Conservation (phyloP, 2,329 filamentous ascomycete species). For the Ceratocystis alfenasii region DNA sequence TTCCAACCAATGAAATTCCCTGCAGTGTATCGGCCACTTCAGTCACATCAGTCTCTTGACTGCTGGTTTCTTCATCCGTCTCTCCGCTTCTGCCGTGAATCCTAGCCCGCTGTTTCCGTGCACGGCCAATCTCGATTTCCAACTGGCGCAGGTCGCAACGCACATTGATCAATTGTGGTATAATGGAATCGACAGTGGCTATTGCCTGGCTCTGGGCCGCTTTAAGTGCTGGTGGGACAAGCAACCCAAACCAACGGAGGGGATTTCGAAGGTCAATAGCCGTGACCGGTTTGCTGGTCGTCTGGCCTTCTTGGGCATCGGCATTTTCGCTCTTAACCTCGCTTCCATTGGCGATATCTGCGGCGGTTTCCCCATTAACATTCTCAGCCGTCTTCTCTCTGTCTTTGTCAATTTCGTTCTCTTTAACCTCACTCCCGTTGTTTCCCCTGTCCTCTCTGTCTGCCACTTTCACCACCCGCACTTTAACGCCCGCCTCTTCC, state of each 20-base stretch:
- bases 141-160: conserved; percentile 49
- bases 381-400: background rate
- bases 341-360: background rate
- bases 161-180: conserved; percentile 48
- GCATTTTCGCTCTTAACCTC: conserved; percentile 22
- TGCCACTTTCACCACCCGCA: conserved; percentile 13
- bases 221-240: conserved; percentile 41
- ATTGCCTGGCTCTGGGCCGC: conserved; percentile 49
- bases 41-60: background rate
- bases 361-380: too few species aligned
- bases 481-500: conserved; percentile 12
- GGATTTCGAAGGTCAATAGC: conserved; percentile 37
- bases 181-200: conserved; percentile 42
- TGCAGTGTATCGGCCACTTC: conserved; percentile 2
- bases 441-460: conserved; percentile 21
- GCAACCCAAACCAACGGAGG: conserved; percentile 44
- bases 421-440: conserved; percentile 8
- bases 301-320: background rate
- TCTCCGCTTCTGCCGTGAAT: conserved; percentile 24
- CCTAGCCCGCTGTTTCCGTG: conserved; percentile 44
- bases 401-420: conserved; percentile 14
- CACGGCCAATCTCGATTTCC: conserved; percentile 57
- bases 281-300: background rate
- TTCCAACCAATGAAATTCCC: background rate
- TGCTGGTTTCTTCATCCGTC: conserved; percentile 20